Evolutionary conservation across 306 rosid species (phyloP).

Genomic region (Rosa chinensis): DNA sequence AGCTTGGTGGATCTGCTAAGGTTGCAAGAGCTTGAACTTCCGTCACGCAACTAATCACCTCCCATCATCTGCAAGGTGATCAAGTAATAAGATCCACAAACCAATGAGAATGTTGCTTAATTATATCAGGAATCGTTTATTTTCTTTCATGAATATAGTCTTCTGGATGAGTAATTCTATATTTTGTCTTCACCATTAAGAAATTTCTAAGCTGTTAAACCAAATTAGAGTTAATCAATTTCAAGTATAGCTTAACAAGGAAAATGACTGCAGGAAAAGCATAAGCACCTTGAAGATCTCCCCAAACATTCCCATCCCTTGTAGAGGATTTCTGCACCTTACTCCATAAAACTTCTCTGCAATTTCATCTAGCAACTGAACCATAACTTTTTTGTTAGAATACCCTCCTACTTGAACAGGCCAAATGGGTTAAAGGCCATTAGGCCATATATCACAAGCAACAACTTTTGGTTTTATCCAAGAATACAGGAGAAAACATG

Average conservation of each 20-base stretch:
- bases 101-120: not conserved
- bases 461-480: not conserved
- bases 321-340: constrained; percentile 72
- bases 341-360: constrained; percentile 86
- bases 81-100: constrained; percentile 19
- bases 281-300: constrained; percentile 82
- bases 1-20: constrained; percentile 5
- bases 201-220: not conserved
- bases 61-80: constrained; percentile 75
- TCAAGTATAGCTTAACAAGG: not conserved
- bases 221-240: not conserved
- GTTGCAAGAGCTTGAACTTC: constrained; percentile 14
- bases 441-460: not conserved
- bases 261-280: not conserved
- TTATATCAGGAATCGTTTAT: not conserved
- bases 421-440: constrained; percentile 7
- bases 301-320: constrained; percentile 96
- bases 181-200: too few species aligned
- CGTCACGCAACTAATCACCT: constrained; percentile 30
- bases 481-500: not conserved
- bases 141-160: not conserved
- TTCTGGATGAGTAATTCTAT: not conserved
- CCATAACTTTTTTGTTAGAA: constrained; percentile 42
- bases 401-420: constrained; percentile 2
- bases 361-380: constrained; percentile 83